phyloP scores from a whole-genome alignment of 1,284 basidiomycete species.

The Singerocomus rubriflavus region DNA sequence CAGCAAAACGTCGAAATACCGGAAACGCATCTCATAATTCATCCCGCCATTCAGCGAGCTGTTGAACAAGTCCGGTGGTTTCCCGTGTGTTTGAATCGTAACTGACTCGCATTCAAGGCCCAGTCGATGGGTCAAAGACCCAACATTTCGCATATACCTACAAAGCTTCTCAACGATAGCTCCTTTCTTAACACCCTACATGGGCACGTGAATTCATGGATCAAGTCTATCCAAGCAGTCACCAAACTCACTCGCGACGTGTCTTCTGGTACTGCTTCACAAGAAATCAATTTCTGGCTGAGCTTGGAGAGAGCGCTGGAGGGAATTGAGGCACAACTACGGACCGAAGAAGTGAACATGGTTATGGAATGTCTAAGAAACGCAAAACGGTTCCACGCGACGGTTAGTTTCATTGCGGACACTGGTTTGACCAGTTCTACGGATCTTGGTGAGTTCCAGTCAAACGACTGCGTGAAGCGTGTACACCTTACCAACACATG shows the following conservation, averaged over 20 bases:
- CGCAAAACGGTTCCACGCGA: slow-evolving; percentile 96
- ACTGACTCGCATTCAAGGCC: slow-evolving; percentile 40
- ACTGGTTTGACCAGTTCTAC: slow-evolving; percentile 94
- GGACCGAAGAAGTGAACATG: slow-evolving; percentile 90
- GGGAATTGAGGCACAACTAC: slow-evolving; percentile 87
- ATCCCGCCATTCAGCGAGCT: slow-evolving; percentile 85
- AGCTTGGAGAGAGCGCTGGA: slow-evolving; percentile 92
- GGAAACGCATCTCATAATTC: slow-evolving; percentile 90
- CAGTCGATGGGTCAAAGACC: slow-evolving; percentile 57
- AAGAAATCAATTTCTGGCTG: slow-evolving; percentile 99
- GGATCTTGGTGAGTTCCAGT: slow-evolving; percentile 62
- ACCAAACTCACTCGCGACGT: slow-evolving; percentile 94
- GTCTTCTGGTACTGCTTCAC: slow-evolving; percentile 92
- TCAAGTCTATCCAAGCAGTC: slow-evolving; percentile 96
- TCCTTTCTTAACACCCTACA: slow-evolving; percentile 94
- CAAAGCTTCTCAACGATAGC: slow-evolving; percentile 78
- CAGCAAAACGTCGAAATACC: slow-evolving; percentile 99
- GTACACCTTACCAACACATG: slow-evolving; percentile 36
- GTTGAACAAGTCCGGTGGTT: slow-evolving; percentile 62
- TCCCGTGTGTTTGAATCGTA: slow-evolving; percentile 3
- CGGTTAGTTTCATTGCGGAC: slow-evolving; percentile 97
- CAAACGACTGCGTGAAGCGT: neutral
- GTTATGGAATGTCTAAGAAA: slow-evolving; percentile 95
- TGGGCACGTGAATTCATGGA: slow-evolving; percentile 95
- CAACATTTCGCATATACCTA: slow-evolving; percentile 74